These are phyloP conservation scores for Metarhizium guizhouense DNA, from an alignment of 2,329 filamentous ascomycete genomes.

Conservation along the genomic window DNA sequence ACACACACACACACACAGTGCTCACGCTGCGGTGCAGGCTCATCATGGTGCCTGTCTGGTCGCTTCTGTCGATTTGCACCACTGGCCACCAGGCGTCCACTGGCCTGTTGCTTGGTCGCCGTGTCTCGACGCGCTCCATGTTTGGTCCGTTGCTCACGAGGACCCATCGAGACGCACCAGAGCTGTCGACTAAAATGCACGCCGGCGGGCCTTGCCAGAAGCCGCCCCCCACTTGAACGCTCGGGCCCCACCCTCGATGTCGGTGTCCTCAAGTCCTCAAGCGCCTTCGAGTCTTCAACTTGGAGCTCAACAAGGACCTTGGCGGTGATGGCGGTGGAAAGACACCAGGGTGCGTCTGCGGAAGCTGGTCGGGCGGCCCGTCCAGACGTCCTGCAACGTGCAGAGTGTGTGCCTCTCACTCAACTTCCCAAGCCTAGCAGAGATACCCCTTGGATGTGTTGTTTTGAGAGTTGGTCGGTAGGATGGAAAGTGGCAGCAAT, in stretches of 20 bases:
- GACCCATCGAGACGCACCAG: background rate
- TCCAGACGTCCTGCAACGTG: too few species aligned
- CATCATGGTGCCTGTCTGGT: background rate
- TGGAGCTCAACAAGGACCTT: background rate
- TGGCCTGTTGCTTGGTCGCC: too few species aligned
- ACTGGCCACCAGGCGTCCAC: too few species aligned
- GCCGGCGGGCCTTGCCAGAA: background rate
- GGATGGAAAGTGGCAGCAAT: too few species aligned
- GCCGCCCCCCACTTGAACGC: background rate
- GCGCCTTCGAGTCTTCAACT: background rate
- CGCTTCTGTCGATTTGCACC: background rate
- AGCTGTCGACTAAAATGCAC: constrained; percentile 1
- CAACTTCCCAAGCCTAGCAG: too few species aligned
- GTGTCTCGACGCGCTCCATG: too few species aligned
- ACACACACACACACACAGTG: background rate
- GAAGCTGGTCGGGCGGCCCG: too few species aligned
- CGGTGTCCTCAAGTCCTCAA: background rate
- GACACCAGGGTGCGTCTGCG: background rate
- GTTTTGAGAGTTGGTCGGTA: too few species aligned
- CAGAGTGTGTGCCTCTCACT: too few species aligned
- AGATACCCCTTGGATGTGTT: too few species aligned
- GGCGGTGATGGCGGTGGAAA: background rate
- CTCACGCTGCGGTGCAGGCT: background rate
- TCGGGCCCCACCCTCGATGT: background rate
- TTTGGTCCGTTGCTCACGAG: too few species aligned